These are phyloP conservation scores for Astrocystis sublimbata DNA, from an alignment of 495 filamentous ascomycete genomes.

Conservation along the genomic window DNA sequence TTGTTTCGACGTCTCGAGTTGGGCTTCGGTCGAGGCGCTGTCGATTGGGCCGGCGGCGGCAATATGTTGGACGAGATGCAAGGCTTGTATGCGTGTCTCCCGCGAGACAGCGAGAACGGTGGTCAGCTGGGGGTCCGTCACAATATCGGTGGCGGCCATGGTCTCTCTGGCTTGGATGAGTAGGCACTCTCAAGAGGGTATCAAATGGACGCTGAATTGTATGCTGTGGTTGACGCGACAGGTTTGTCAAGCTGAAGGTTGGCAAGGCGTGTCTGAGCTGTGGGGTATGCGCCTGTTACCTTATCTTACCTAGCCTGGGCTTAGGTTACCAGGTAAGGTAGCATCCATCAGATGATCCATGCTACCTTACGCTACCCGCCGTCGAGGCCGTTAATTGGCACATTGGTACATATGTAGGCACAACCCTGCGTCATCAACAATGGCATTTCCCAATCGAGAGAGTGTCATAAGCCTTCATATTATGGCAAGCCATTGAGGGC, in stretches of 20 bases:
- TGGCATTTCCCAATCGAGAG: too few species aligned
- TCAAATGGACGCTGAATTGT: too few species aligned
- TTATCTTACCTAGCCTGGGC: too few species aligned
- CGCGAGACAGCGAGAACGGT: constrained; percentile 71
- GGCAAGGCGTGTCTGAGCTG: background rate
- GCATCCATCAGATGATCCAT: too few species aligned
- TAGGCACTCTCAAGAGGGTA: background rate
- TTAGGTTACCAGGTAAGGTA: too few species aligned
- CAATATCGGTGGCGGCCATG: constrained; percentile 57
- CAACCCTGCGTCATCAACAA: too few species aligned
- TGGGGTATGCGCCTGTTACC: too few species aligned
- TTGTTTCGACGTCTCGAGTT: constrained; percentile 67
- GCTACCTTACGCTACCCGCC: too few species aligned
- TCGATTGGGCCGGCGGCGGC: constrained; percentile 34
- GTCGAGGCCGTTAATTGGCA: too few species aligned
- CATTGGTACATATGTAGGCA: too few species aligned
- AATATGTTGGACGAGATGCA: constrained; percentile 63
- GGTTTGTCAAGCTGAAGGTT: background rate
- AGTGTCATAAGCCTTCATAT: too few species aligned
- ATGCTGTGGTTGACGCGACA: background rate
- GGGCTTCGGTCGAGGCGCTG: constrained; percentile 49
- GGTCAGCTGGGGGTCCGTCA: constrained; percentile 68
- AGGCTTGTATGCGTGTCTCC: constrained; percentile 70
- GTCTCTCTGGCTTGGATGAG: background rate
- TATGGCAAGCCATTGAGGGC: too few species aligned